These are phyloP conservation scores for Aphanomyces stellatus DNA, from an alignment of 352 stramenopile genomes.

Conservation along the genomic window DNA sequence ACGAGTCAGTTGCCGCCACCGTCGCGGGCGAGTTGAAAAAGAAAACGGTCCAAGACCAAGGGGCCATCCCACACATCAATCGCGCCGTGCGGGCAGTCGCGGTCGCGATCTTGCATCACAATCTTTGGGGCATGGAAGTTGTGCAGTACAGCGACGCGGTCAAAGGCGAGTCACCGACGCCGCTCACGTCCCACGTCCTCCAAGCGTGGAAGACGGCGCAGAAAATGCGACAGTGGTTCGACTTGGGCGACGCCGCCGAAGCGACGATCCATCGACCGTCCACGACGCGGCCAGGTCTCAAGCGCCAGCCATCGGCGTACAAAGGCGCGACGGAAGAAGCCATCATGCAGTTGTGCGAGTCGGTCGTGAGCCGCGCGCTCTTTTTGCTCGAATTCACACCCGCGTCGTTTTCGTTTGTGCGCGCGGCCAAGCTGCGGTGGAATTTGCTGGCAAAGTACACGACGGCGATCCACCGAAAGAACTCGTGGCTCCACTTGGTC, in stretches of 20 bases:
- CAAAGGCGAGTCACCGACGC: constrained; percentile 26
- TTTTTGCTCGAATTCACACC: constrained; percentile 69
- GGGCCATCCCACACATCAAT: constrained; percentile 26
- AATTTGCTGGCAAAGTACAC: constrained; percentile 57
- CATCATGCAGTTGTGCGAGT: constrained; percentile 49
- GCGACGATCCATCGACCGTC: constrained; percentile 24
- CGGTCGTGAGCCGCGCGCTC: constrained; percentile 49
- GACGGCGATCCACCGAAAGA: constrained; percentile 1
- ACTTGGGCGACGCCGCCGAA: constrained; percentile 50
- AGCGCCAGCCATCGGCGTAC: constrained; percentile 68
- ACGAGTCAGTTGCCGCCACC: constrained; percentile 34
- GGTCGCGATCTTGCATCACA: constrained; percentile 72
- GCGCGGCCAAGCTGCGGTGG: constrained; percentile 58
- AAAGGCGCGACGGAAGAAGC: constrained; percentile 66
- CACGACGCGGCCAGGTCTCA: constrained; percentile 30
- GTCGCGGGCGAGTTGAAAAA: constrained; percentile 31
- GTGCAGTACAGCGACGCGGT: constrained; percentile 46
- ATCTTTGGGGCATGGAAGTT: constrained; percentile 80
- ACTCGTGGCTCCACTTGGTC: constrained; percentile 13
- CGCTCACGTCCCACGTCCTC: constrained; percentile 53
- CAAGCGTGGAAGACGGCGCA: constrained; percentile 73
- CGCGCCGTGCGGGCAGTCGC: constrained; percentile 52
- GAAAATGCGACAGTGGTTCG: constrained; percentile 82
- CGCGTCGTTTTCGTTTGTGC: constrained; percentile 67
- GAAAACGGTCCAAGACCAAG: constrained; percentile 5